Base-by-base conservation (phyloP, 2,329 filamentous ascomycete species). In the Diaporthe ilicicola region DNA sequence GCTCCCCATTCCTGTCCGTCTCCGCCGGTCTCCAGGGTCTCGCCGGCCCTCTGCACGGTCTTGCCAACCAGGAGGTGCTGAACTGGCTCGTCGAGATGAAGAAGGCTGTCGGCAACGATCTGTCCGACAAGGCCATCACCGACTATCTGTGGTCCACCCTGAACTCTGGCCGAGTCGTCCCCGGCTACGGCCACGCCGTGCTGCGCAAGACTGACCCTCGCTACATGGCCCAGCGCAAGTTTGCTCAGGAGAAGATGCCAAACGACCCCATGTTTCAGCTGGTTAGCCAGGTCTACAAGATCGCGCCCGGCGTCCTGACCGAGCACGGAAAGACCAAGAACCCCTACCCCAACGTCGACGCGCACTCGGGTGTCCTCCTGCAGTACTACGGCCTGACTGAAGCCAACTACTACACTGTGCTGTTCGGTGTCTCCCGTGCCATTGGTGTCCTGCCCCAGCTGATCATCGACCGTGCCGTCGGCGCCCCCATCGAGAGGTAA, bases 291-390 rank as follows among this genome's bases (percentile, higher is more conserved):
- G 96, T 99, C 78, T 99, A 98, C 93, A 99, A 99, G 94, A 98
- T 99, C 79, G 96, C 96, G 75, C 96, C 96, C 76, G 93, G 92
- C 80, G 96, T 99, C 79, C 89, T 99, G 83, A 99, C 96, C 76
- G 94, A 99, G 92, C 96, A 99, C 89, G 96, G 72, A 88, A 99
- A 99, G 94, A 98, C 95, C 89, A 98, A 98, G 93, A 98, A 98
- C 93, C 95, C 95, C 77, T 98, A 90, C 90, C 96, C 96, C 85
- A 98, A 98, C 88, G 95, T 98, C 81, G 95, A 98, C 81, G 95
- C 95, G 81, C 96, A 98, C 93, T 98, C 95, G 39, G 96, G 96
- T 89, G 96, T 99, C 77, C 94, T 99, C 76, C 94, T 99, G 78
- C 96, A 99, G 89, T 96, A 99, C 92, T 99, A 99, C 87, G 96